Conservation (phyloP, 2,329 filamentous ascomycete genomes). For the Sclerotinia borealis region DNA sequence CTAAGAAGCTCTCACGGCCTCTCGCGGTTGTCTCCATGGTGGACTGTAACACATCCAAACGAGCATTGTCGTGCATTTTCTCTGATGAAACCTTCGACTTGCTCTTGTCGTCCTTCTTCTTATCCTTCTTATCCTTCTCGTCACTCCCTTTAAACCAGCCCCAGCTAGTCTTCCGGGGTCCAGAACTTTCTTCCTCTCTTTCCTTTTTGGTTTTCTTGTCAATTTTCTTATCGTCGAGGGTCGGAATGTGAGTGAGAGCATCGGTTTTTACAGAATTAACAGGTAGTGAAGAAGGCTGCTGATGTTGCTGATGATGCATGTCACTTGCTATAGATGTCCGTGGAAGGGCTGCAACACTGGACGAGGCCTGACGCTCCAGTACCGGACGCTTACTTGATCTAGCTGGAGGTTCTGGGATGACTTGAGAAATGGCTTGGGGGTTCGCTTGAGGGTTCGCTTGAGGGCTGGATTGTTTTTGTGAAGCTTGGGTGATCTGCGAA, state of each 20-base stretch:
- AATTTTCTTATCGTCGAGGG: constrained; percentile 66
- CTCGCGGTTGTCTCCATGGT: constrained; percentile 68
- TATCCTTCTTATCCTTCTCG: constrained; percentile 67
- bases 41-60: constrained; percentile 79
- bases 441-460: constrained; percentile 14
- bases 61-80: constrained; percentile 67
- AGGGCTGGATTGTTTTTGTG: constrained; percentile 36
- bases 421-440: constrained; percentile 12
- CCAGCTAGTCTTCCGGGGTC: constrained; percentile 71
- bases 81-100: constrained; percentile 55
- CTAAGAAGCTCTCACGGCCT: constrained; percentile 74
- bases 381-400: constrained; percentile 41
- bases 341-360: neutral
- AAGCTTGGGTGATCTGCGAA: constrained; percentile 13
- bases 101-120: constrained; percentile 53
- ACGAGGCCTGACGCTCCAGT: constrained; percentile 29
- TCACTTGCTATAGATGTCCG: constrained; percentile 43
- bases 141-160: constrained; percentile 76
- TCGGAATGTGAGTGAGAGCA: constrained; percentile 74
- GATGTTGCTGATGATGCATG: constrained; percentile 50
- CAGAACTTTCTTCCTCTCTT: constrained; percentile 48
- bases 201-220: constrained; percentile 72
- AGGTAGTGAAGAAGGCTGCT: constrained; percentile 61
- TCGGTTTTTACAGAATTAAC: constrained; percentile 69
- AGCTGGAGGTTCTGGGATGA: constrained; percentile 42